Percentiles rank a stretch among this genome's conserved stretches.
Evolutionary conservation across 2,329 filamentous ascomycete species (phyloP).

Genomic region (Capronia epimyces): DNA sequence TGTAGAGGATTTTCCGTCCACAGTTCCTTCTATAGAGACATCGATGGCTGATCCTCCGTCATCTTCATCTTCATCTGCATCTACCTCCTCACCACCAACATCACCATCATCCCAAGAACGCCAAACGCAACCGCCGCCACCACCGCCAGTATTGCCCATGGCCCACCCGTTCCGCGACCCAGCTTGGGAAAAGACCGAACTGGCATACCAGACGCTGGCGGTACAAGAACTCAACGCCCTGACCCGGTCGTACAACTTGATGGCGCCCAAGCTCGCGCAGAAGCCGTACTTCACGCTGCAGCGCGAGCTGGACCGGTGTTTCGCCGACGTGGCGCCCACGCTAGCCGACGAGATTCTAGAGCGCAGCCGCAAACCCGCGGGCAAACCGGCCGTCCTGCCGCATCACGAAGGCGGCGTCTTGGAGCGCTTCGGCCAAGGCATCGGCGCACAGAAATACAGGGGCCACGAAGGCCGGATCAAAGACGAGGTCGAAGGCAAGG

Average conservation of each 20-base stretch:
- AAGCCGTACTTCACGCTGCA: constrained; percentile 85
- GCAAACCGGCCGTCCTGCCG: constrained; percentile 40
- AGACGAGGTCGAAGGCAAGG: constrained; percentile 63
- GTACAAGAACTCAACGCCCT: constrained; percentile 73
- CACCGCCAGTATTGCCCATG: constrained; percentile 35
- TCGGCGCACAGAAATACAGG: constrained; percentile 38
- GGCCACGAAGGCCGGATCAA: constrained; percentile 55
- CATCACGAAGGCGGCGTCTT: constrained; percentile 52
- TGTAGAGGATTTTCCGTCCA: too few species aligned
- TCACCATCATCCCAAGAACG: constrained; percentile 23
- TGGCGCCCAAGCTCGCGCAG: constrained; percentile 86
- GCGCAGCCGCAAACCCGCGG: constrained; percentile 52
- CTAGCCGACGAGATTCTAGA: constrained; percentile 67
- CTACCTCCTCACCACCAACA: neutral
- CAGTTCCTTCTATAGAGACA: too few species aligned
- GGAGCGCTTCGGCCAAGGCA: constrained; percentile 51
- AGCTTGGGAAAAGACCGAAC: constrained; percentile 67
- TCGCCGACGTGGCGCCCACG: constrained; percentile 74
- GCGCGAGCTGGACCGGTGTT: constrained; percentile 75
- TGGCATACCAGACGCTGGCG: constrained; percentile 67
- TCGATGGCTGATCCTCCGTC: too few species aligned
- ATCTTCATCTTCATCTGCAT: too few species aligned
- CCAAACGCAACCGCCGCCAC: constrained; percentile 5
- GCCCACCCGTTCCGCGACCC: constrained; percentile 69
- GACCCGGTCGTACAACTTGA: constrained; percentile 85